phyloP scores from a whole-genome alignment of 148 eudicot species.

The Vaccinium myrtillus region DNA sequence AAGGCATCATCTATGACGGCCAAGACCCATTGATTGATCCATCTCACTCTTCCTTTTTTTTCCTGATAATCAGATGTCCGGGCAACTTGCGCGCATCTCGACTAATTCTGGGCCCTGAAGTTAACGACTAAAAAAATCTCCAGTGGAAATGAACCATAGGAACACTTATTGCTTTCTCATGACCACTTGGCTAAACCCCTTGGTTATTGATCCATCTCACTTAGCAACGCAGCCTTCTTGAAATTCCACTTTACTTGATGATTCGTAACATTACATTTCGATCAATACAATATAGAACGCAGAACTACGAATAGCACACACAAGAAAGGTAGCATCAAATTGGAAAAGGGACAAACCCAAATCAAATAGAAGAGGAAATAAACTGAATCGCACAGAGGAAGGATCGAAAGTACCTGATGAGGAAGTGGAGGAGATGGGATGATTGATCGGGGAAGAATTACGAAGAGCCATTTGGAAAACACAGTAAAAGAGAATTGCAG shows the following conservation, averaged over 20 bases:
- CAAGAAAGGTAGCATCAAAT: background rate
- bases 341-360: background rate
- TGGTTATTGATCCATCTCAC: background rate
- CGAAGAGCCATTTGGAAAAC: slow-evolving; percentile 51
- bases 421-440: background rate
- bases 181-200: too few relatives aligned
- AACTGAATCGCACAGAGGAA: background rate
- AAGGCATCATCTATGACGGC: background rate
- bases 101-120: too few relatives aligned
- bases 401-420: slow-evolving; percentile 39
- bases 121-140: too few relatives aligned
- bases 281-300: background rate
- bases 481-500: slow-evolving; percentile 41
- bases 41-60: background rate
- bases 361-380: background rate
- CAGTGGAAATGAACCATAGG: too few relatives aligned
- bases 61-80: too few relatives aligned
- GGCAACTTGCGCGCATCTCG: too few relatives aligned
- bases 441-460: slow-evolving; percentile 32
- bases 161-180: too few relatives aligned
- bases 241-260: background rate
- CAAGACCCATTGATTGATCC: background rate
- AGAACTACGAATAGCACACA: background rate
- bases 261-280: background rate
- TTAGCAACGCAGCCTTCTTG: background rate